These are phyloP conservation scores for Pholiota adiposa DNA, from an alignment of 1,284 basidiomycete genomes.

Conservation along the genomic window DNA sequence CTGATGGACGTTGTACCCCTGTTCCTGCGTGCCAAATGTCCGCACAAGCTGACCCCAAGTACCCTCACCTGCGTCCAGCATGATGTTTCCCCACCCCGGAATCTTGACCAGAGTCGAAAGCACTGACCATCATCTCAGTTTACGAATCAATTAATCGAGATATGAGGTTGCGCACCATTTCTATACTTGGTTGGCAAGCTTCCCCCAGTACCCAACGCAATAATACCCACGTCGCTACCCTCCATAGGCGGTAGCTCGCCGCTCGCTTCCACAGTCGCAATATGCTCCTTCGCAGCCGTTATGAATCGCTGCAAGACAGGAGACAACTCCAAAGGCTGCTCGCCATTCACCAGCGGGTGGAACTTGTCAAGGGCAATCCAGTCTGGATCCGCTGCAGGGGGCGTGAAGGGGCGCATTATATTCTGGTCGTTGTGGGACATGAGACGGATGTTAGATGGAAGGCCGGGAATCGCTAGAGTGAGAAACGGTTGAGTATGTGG, in stretches of 20 bases:
- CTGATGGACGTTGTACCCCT: constrained; percentile 50
- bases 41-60: constrained; percentile 89
- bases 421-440: constrained; percentile 45
- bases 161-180: constrained; percentile 64
- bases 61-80: constrained; percentile 93
- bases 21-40: constrained; percentile 69
- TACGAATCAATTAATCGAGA: neutral
- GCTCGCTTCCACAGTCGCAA: constrained; percentile 18
- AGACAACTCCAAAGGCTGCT: constrained; percentile 38
- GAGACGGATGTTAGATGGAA: constrained; percentile 50
- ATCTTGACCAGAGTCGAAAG: constrained; percentile 77
- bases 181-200: constrained; percentile 84
- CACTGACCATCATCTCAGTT: constrained; percentile 49
- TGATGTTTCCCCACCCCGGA: constrained; percentile 67
- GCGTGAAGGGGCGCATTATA: constrained; percentile 50
- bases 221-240: constrained; percentile 73
- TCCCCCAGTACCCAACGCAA: constrained; percentile 89
- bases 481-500: neutral
- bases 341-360: constrained; percentile 43
- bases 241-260: constrained; percentile 25
- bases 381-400: constrained; percentile 40
- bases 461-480: constrained; percentile 45
- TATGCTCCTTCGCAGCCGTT: constrained; percentile 33
- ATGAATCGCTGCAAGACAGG: constrained; percentile 40
- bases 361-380: constrained; percentile 49